Evolutionary conservation across 257 asterid genomes (phyloP).

Genomic region (Nicotiana sylvestris): DNA sequence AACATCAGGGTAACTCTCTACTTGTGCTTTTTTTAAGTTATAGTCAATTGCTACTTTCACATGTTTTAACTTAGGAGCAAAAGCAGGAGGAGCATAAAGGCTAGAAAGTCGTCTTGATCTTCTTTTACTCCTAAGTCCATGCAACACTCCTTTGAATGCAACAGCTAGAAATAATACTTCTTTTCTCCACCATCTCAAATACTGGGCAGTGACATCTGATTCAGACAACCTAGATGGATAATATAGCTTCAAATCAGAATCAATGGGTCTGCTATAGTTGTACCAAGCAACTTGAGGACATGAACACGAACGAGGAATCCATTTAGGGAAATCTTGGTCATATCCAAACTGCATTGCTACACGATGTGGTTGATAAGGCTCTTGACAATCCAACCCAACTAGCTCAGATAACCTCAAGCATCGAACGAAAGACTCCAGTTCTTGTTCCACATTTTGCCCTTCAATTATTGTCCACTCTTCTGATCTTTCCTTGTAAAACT

Average conservation of each 20-base stretch:
- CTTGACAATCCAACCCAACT: conserved; percentile 32
- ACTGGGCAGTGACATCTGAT: conserved; percentile 21
- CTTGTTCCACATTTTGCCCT: conserved; percentile 8
- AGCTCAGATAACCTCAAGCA: conserved; percentile 29
- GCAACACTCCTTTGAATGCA: conserved; percentile 6
- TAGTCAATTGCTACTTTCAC: neutral
- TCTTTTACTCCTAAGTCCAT: conserved; percentile 17
- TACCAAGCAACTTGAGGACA: conserved; percentile 12
- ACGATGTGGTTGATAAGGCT: conserved; percentile 33
- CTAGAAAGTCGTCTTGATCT: neutral
- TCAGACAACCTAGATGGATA: conserved; percentile 28
- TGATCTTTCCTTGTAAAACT: conserved; percentile 19
- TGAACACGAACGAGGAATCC: neutral
- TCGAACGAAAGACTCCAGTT: conserved; percentile 19
- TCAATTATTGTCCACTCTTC: conserved; percentile 14
- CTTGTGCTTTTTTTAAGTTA: no score
- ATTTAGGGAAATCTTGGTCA: conserved; percentile 34
- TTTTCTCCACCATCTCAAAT: conserved; percentile 37
- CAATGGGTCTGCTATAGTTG: conserved; percentile 10
- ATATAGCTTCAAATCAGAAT: neutral
- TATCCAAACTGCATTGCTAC: conserved; percentile 39
- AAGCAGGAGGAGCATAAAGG: neutral
- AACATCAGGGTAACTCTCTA: neutral
- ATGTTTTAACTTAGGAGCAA: neutral
- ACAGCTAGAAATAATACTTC: conserved; percentile 14